A percentile compares a stretch with the other conserved stretches of the same genome.
Conservation (phyloP, 371 early-diverging fungal species). For the Rhizomucor miehei region DNA sequence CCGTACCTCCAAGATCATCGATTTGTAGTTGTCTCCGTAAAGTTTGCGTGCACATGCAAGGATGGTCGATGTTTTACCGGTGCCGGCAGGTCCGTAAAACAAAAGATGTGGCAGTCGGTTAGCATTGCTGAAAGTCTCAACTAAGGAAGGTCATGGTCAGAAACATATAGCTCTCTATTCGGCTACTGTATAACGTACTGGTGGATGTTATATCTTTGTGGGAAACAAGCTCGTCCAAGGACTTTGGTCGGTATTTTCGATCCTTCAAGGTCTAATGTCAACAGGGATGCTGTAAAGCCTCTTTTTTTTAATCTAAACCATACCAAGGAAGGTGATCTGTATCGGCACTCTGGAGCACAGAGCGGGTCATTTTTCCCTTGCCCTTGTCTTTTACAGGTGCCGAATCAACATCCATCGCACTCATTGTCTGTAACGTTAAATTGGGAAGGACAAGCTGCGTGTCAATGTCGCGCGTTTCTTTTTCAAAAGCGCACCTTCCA, state of each 20-base stretch:
- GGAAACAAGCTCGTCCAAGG: slow-evolving; percentile 86
- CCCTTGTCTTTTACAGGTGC: slow-evolving; percentile 25
- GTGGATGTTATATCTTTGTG: slow-evolving; percentile 90
- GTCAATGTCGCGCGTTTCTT: no score
- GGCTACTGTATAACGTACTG: slow-evolving; percentile 40
- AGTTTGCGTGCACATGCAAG: slow-evolving; percentile 87
- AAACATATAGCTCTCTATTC: neutral
- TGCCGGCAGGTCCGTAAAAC: slow-evolving; percentile 99
- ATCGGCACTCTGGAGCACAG: slow-evolving; percentile 3
- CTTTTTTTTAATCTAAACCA: neutral
- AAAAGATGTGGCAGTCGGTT: slow-evolving; percentile 96
- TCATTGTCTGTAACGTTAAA: no score
- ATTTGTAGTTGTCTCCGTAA: slow-evolving; percentile 76
- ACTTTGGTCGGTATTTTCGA: slow-evolving; percentile 92
- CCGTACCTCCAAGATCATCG: slow-evolving; percentile 92
- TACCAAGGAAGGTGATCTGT: slow-evolving; percentile 35
- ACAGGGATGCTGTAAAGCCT: no score
- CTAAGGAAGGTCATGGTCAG: slow-evolving; percentile 22
- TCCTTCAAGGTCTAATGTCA: no score
- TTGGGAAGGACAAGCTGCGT: no score
- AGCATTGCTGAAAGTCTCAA: slow-evolving; percentile 84
- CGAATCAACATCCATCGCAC: slow-evolving; percentile 26
- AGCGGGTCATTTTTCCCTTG: slow-evolving; percentile 24
- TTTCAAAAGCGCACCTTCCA: no score
- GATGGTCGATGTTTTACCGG: slow-evolving; percentile 98